A percentile compares a stretch with the other conserved stretches of the same genome.
Conservation (phyloP, 805 yeast genomes). For the Brettanomyces sp. region DNA sequence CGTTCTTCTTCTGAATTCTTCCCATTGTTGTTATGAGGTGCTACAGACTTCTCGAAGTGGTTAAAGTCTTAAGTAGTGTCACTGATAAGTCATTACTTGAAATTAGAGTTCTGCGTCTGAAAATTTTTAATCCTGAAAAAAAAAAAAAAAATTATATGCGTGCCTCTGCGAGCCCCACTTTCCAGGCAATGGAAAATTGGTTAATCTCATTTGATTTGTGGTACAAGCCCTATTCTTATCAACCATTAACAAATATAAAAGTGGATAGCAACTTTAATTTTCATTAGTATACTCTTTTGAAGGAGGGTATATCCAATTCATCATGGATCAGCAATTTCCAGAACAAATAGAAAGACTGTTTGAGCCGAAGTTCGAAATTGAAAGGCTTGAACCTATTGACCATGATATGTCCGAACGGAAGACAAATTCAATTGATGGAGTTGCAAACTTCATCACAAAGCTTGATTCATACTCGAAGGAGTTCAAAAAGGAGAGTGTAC, state of each 20-base stretch:
- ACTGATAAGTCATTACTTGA: too few species aligned
- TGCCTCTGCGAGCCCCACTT: too few species aligned
- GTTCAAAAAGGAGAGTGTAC: slow-evolving; percentile 6
- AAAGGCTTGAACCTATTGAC: slow-evolving; percentile 40
- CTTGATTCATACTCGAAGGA: slow-evolving; percentile 24
- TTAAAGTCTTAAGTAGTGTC: too few species aligned
- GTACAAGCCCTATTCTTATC: too few species aligned
- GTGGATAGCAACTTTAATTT: too few species aligned
- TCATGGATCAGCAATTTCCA: slow-evolving; percentile 11
- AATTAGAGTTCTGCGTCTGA: background rate
- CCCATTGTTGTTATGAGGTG: slow-evolving; percentile 15
- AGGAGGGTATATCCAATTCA: too few species aligned
- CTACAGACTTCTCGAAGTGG: too few species aligned
- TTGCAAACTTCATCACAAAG: slow-evolving; percentile 26
- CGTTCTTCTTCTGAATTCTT: slow-evolving; percentile 90
- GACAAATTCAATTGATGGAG: slow-evolving; percentile 38
- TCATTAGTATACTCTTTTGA: too few species aligned
- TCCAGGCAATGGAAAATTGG: too few species aligned
- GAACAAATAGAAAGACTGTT: slow-evolving; percentile 39
- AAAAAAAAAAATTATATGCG: background rate
- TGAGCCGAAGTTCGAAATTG: slow-evolving; percentile 48
- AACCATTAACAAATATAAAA: too few species aligned
- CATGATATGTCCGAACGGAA: slow-evolving; percentile 36
- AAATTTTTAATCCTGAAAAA: background rate
- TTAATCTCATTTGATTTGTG: too few species aligned